Conservation (phyloP, 192 early-diverging fungal species). For the Linnemannia elongata region DNA sequence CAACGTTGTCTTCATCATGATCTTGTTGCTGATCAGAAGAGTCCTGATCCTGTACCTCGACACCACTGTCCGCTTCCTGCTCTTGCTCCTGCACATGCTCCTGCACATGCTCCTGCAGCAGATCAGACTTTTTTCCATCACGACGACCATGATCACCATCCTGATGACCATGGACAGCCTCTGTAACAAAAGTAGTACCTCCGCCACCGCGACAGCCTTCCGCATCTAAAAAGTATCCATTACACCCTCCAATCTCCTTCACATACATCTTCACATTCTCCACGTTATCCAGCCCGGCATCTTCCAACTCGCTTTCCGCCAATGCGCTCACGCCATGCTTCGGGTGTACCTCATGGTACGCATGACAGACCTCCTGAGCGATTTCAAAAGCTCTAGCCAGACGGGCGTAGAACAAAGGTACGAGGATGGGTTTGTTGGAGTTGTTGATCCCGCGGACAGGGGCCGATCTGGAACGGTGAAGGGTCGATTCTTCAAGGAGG, state of each 20-base stretch:
- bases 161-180: not conserved
- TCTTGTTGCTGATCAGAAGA: not conserved
- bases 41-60: not conserved
- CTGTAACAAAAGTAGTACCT: not conserved
- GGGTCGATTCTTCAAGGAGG: conserved; percentile 18
- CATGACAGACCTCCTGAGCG: not conserved
- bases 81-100: not conserved
- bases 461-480: not conserved
- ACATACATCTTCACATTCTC: not conserved
- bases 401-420: not conserved
- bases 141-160: not conserved
- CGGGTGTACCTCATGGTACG: not conserved
- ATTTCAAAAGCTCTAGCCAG: conserved; percentile 5
- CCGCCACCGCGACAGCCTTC: not conserved
- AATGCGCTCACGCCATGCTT: not conserved
- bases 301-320: not conserved
- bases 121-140: not conserved
- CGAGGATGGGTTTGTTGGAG: not conserved
- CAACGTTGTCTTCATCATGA: not conserved
- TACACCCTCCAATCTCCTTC: not conserved
- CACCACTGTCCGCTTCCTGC: not conserved
- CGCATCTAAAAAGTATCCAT: not conserved
- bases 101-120: not conserved
- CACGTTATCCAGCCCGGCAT: not conserved
- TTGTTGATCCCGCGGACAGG: not conserved